These are phyloP conservation scores for Ceratocystis diversiconidia DNA, from an alignment of 2,329 filamentous ascomycete genomes.

Conservation along the genomic window DNA sequence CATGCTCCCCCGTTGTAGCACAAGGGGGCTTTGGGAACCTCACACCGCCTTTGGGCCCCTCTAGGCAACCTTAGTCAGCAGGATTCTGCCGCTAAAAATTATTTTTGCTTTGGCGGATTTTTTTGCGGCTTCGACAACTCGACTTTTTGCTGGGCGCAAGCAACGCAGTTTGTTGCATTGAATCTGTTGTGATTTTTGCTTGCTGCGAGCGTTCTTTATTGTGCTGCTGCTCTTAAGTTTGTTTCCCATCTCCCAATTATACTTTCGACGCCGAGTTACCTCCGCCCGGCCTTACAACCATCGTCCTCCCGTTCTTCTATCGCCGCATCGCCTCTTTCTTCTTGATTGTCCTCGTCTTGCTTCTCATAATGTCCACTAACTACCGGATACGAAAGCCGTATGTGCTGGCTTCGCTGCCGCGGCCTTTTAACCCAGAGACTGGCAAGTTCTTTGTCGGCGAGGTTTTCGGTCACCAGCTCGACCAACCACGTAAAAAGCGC, in stretches of 20 bases:
- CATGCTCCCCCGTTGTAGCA: background rate
- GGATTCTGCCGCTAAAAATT: conserved; percentile 17
- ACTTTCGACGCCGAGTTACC: background rate
- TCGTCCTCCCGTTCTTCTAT: background rate
- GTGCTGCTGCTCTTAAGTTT: background rate
- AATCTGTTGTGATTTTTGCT: background rate
- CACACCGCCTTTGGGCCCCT: conserved; percentile 12
- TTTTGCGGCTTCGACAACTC: background rate
- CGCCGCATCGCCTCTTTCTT: background rate
- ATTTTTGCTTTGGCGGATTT: conserved; percentile 9
- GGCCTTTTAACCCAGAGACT: conserved; percentile 37
- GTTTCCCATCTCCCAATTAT: background rate
- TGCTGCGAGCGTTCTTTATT: background rate
- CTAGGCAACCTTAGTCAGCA: conserved; percentile 12
- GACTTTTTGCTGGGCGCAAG: background rate
- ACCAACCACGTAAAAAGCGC: conserved; percentile 46
- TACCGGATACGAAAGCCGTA: conserved; percentile 52
- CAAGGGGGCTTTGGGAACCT: too few species aligned
- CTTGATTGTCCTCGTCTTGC: conserved; percentile 12
- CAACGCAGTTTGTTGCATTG: background rate
- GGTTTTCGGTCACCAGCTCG: conserved; percentile 44
- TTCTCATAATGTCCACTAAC: conserved; percentile 38
- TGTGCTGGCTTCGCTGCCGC: conserved; percentile 44
- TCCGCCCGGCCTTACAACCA: background rate
- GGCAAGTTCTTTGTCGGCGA: conserved; percentile 42